Evolutionary conservation across 805 yeast genomes (phyloP).

Genomic region (Grigorovia transvaalensis): DNA sequence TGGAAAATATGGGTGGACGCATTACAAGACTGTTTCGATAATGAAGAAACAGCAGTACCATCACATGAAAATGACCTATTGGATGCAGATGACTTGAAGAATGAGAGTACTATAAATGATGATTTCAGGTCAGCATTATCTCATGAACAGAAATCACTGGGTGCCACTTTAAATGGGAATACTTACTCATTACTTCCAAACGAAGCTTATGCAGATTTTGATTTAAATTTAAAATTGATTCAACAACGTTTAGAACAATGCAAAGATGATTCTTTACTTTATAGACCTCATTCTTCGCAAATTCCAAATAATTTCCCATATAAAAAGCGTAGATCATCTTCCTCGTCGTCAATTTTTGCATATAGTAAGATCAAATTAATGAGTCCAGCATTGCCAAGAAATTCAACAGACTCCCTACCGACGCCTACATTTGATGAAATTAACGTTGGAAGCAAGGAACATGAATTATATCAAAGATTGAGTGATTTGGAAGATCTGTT

Average conservation of each 20-base stretch:
- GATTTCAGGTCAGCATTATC: background rate
- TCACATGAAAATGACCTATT: background rate
- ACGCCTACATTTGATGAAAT: slow-evolving; percentile 2
- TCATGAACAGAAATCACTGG: slow-evolving; percentile 1
- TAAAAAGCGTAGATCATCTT: slow-evolving; percentile 6
- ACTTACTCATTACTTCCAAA: slow-evolving; percentile 12
- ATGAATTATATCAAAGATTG: slow-evolving; percentile 18
- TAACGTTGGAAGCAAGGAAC: slow-evolving; percentile 5
- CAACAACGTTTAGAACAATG: slow-evolving; percentile 23
- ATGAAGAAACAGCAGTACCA: slow-evolving; percentile 3
- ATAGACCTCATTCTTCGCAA: slow-evolving; percentile 3
- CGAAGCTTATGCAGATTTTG: slow-evolving; percentile 14
- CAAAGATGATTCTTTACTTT: slow-evolving; percentile 18
- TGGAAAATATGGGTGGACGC: slow-evolving; percentile 81
- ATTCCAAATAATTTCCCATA: background rate
- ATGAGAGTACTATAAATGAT: background rate
- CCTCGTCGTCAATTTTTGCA: slow-evolving; percentile 11
- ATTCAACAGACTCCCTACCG: slow-evolving; percentile 4
- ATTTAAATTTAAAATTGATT: slow-evolving; percentile 13
- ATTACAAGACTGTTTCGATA: slow-evolving; percentile 37
- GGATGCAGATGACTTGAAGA: background rate
- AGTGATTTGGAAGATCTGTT: slow-evolving; percentile 17
- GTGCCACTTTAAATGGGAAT: background rate
- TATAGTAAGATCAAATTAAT: slow-evolving; percentile 4
- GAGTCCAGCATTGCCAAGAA: slow-evolving; percentile 4